Evolutionary conservation across 768 basidiomycete species (phyloP), one percentile per base, ranked within the genome.

Genomic region (Auricularia sp.): DNA sequence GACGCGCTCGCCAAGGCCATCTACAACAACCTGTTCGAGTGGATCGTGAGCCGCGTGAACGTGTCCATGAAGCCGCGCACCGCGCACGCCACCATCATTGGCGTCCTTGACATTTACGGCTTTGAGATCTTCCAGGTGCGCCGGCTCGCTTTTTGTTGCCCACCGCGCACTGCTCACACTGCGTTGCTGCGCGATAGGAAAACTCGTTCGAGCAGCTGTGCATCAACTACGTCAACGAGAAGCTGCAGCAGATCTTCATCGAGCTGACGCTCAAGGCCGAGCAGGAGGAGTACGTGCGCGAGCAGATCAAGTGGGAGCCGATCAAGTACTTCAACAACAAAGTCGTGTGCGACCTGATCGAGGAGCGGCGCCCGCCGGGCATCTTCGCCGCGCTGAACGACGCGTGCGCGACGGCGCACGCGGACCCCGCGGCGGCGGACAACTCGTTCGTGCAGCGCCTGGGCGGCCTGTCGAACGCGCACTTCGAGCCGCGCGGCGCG

Each of bases 141-240:
- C 5, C 44, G 18, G 29, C 29, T 29, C 43, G 18, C 18, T 54
- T 42, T 36, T 23, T 16, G 34, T 43, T 62, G 29, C 39, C 29
- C 2, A 2, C 29, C 29, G 29, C 29, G 29, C 61, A 35, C 1
- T 42, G 21, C 5, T 36, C 67, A 35, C 64, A n/a, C n/a, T n/a
- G n/a, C n/a, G n/a, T n/a, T 39, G 34, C 5, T 69, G 23, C 43
- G 53, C 36, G 18, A 58, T 69, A 94, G 89, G 91, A 94, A 74
- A 96, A 96, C 75, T 93, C 92, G 3, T 94, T 95, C 72, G 93
- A 95, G 73, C 94, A 99, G 75, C 85, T 99, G 21, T 99, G 97
- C 79, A 99, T 99, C 82, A 99, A 99, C 80, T 99, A 99, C 71
- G 97, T 98, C 78, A 99, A 99, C 81, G 97, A 99, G 77, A 99